These are phyloP conservation scores for Dalbergia cultrata DNA, from an alignment of 306 rosid genomes.

Conservation along the genomic window DNA sequence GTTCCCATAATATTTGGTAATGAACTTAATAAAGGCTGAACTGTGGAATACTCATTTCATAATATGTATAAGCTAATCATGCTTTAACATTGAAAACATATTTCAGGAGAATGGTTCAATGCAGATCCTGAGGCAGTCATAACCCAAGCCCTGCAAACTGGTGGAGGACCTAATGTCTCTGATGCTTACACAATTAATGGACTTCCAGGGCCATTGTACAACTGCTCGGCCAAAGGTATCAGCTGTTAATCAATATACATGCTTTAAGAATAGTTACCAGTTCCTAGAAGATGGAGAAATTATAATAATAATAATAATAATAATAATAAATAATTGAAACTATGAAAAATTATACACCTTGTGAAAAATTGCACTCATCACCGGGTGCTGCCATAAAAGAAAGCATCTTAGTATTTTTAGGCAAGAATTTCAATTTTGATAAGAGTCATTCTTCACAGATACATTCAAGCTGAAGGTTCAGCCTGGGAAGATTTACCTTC, in stretches of 20 bases:
- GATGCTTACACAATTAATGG: slow-evolving; percentile 86
- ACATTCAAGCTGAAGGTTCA: slow-evolving; percentile 72
- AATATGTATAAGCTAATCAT: slow-evolving; percentile 22
- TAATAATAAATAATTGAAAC: neutral
- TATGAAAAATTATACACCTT: no score
- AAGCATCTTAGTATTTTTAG: neutral
- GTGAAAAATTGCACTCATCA: neutral
- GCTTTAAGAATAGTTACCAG: neutral
- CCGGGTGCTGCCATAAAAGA: neutral
- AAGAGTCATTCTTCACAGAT: slow-evolving; percentile 44
- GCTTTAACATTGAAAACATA: neutral
- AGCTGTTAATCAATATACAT: neutral
- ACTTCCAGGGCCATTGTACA: slow-evolving; percentile 75
- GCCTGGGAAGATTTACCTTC: slow-evolving; percentile 65
- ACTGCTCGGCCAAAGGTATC: slow-evolving; percentile 76
- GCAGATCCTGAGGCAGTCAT: slow-evolving; percentile 74
- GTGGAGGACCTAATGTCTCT: slow-evolving; percentile 86
- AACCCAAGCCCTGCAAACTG: slow-evolving; percentile 65
- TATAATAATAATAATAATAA: neutral
- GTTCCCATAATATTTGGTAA: slow-evolving; percentile 63
- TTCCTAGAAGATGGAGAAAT: neutral
- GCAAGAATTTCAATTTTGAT: neutral
- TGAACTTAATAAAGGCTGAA: neutral
- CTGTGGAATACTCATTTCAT: neutral
- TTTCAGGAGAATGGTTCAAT: slow-evolving; percentile 88